phyloP scores from a whole-genome alignment of 2,329 filamentous ascomycete species.

The Cytospora chrysosperma region DNA sequence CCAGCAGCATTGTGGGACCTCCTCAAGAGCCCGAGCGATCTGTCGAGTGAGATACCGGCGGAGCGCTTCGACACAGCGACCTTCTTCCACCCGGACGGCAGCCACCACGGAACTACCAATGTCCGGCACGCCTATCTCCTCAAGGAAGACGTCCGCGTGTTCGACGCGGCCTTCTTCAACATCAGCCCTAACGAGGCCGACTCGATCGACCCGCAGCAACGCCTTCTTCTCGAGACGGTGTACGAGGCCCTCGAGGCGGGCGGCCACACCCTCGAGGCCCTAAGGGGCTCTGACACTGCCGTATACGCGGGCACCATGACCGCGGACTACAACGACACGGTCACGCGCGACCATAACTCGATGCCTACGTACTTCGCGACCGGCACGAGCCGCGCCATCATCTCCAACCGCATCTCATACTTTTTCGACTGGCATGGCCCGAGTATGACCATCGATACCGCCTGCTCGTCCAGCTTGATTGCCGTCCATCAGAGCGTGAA shows the following conservation, averaged over 20 bases:
- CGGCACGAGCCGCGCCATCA: constrained; percentile 29
- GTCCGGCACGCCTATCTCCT: constrained; percentile 28
- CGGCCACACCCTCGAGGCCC: constrained; percentile 24
- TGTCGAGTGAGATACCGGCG: constrained; percentile 27
- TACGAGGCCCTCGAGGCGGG: constrained; percentile 27
- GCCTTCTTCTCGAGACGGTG: constrained; percentile 25
- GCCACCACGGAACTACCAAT: no score
- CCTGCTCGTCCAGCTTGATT: constrained; percentile 40
- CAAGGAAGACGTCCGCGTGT: constrained; percentile 17
- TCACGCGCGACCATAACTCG: no score
- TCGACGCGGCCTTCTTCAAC: constrained; percentile 31
- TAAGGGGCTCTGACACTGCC: constrained; percentile 29
- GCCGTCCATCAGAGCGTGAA: constrained; percentile 40
- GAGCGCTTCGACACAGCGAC: constrained; percentile 28
- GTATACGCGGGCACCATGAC: constrained; percentile 34
- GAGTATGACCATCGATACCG: constrained; percentile 44
- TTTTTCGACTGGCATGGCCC: constrained; percentile 41
- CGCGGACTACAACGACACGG: no score
- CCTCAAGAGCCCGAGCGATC: constrained; percentile 28
- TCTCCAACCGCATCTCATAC: constrained; percentile 40
- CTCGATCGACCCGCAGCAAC: constrained; percentile 19
- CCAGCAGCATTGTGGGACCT: constrained; percentile 39
- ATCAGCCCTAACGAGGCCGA: constrained; percentile 27
- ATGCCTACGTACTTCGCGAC: no score
- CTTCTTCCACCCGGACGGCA: constrained; percentile 26